phyloP scores from a whole-genome alignment of 768 basidiomycete genomes.

The Xerocomellus chrysenteron region DNA sequence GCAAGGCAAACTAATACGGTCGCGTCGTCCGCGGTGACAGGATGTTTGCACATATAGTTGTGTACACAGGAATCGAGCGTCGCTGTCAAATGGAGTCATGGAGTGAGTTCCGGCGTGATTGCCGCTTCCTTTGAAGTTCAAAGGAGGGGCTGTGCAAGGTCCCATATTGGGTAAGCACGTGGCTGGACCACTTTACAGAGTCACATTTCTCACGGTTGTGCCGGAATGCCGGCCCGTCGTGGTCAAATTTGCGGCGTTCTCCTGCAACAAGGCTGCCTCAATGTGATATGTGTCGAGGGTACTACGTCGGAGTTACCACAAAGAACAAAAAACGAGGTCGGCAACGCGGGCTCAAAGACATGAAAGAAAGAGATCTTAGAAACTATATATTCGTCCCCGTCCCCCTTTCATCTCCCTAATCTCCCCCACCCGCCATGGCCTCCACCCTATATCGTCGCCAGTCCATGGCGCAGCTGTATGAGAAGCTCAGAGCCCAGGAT shows the following conservation, averaged over 20 bases:
- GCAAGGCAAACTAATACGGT: constrained; percentile 72
- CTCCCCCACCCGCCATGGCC: constrained; percentile 22
- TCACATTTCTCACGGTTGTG: constrained; percentile 33
- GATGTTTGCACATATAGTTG: constrained; percentile 5
- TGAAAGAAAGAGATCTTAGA: constrained; percentile 36
- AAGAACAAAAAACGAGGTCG: constrained; percentile 42
- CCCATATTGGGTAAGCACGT: constrained; percentile 20
- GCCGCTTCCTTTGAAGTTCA: constrained; percentile 1
- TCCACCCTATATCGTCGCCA: constrained; percentile 35
- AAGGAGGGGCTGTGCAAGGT: constrained; percentile 17
- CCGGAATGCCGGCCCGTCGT: constrained; percentile 17
- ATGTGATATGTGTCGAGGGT: constrained; percentile 36
- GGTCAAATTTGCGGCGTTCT: constrained; percentile 17
- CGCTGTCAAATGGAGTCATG: constrained; percentile 9
- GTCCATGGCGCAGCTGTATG: constrained; percentile 37
- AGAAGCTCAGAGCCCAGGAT: constrained; percentile 35
- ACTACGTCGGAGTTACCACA: constrained; percentile 38
- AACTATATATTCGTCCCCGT: constrained; percentile 30
- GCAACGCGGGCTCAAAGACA: constrained; percentile 38
- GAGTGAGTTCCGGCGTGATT: constrained; percentile 11
- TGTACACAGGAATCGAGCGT: constrained; percentile 14
- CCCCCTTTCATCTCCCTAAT: constrained; percentile 18
- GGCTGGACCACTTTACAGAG: constrained; percentile 22
- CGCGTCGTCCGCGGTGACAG: constrained; percentile 43
- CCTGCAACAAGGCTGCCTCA: constrained; percentile 36